A percentile compares a stretch with the other conserved stretches of the same genome.
Evolutionary conservation across 306 rosid species (phyloP).

Genomic region (Vigna angularis): DNA sequence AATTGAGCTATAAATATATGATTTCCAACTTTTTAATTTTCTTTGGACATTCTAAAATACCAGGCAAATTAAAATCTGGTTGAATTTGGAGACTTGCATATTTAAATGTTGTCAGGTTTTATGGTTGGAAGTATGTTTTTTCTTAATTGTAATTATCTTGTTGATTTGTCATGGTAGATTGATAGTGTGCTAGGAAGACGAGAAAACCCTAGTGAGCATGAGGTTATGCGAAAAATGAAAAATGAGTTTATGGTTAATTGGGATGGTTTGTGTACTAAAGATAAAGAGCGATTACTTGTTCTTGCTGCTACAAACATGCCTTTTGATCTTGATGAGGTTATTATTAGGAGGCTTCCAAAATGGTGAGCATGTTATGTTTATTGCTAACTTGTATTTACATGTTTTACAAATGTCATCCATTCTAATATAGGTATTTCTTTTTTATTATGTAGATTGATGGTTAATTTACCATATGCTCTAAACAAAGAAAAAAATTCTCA

Average conservation of each 20-base stretch:
- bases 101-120: slow-evolving; percentile 4
- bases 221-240: slow-evolving; percentile 99
- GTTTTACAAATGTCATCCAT: background rate
- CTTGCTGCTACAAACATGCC: slow-evolving; percentile 98
- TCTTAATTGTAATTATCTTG: slow-evolving; percentile 8
- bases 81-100: background rate
- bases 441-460: slow-evolving; percentile 75
- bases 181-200: slow-evolving; percentile 99
- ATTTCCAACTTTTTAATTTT: background rate
- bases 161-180: slow-evolving; percentile 59
- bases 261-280: slow-evolving; percentile 99
- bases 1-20: background rate
- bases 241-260: slow-evolving; percentile 99
- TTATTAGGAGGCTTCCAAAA: slow-evolving; percentile 97
- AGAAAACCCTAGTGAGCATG: slow-evolving; percentile 96
- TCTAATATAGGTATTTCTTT: slow-evolving; percentile 6
- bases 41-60: background rate
- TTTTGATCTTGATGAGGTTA: slow-evolving; percentile 98
- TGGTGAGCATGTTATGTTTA: slow-evolving; percentile 55
- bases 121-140: slow-evolving; percentile 5
- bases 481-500: slow-evolving; percentile 78
- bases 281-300: slow-evolving; percentile 89
- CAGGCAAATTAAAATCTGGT: background rate
- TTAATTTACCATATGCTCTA: slow-evolving; percentile 81
- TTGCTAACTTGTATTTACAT: slow-evolving; percentile 16